phyloP scores from a whole-genome alignment of 192 early-diverging fungal genomes.

The Linnemannia zychae region DNA sequence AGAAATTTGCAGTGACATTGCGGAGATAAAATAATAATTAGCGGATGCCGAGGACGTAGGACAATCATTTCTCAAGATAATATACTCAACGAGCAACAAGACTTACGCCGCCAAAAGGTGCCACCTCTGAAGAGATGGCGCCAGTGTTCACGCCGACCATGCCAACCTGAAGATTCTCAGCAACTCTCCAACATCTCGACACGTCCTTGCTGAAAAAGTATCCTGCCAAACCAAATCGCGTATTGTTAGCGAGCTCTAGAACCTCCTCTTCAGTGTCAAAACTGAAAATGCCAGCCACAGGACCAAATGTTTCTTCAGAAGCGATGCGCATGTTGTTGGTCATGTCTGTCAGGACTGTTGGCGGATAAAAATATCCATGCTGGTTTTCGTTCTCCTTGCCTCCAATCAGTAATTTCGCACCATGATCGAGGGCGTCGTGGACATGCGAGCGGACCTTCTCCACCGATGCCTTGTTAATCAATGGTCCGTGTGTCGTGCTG shows the following conservation, averaged over 20 bases:
- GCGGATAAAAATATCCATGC: conserved; percentile 84
- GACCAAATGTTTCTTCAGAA: conserved; percentile 93
- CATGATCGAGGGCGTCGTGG: conserved; percentile 77
- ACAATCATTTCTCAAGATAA: neutral
- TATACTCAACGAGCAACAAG: neutral
- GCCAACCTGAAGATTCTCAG: conserved; percentile 87
- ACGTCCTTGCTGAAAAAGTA: conserved; percentile 89
- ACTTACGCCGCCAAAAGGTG: conserved; percentile 82
- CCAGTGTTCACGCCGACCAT: conserved; percentile 94
- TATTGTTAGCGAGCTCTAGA: conserved; percentile 79
- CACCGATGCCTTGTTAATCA: conserved; percentile 80
- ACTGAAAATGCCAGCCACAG: conserved; percentile 81
- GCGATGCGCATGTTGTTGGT: conserved; percentile 76
- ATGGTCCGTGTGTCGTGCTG: conserved; percentile 80
- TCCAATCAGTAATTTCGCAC: conserved; percentile 78
- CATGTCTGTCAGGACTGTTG: conserved; percentile 84
- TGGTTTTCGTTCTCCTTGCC: conserved; percentile 58
- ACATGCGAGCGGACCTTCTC: conserved; percentile 79
- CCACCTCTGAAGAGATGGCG: conserved; percentile 62
- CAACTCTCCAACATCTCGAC: conserved; percentile 81
- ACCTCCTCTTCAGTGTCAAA: conserved; percentile 89
- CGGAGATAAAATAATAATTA: conserved; percentile 14
- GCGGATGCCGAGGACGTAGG: no score
- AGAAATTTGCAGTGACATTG: neutral
- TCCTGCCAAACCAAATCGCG: conserved; percentile 81